Percentiles rank a stretch among this genome's conserved stretches.
These are phyloP conservation scores for Pelargonium australe DNA, from an alignment of 441 rosid species.

Conservation along the genomic window DNA sequence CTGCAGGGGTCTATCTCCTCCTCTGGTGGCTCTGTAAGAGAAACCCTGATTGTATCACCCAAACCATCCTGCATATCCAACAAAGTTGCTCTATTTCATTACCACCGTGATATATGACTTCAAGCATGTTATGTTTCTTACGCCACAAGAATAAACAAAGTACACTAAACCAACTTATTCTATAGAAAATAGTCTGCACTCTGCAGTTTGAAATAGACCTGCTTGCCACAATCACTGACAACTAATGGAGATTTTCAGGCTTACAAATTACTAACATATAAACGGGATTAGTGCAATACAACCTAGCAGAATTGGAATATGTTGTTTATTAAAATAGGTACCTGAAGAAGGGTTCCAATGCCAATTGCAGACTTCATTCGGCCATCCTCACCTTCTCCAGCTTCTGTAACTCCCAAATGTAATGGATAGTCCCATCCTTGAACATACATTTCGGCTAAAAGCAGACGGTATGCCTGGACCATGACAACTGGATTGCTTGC, in stretches of 20 bases:
- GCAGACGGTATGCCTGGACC: conserved; percentile 97
- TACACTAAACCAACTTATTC: too few relatives aligned
- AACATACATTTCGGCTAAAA: conserved; percentile 89
- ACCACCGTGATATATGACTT: conserved; percentile 1
- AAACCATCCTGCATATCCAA: conserved; percentile 71
- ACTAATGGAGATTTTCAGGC: too few relatives aligned
- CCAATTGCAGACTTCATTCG: conserved; percentile 99
- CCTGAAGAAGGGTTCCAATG: conserved; percentile 94
- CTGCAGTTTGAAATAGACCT: too few relatives aligned
- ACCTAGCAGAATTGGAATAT: conserved; percentile 1
- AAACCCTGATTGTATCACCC: conserved; percentile 95
- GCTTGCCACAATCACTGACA: too few relatives aligned
- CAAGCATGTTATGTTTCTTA: background rate
- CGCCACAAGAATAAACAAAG: too few relatives aligned
- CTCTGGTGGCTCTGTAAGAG: conserved; percentile 90
- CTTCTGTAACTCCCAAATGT: conserved; percentile 97
- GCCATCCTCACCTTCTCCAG: conserved; percentile 99
- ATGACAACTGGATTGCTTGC: conserved; percentile 97
- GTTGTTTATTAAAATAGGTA: conserved; percentile 21
- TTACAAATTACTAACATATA: too few relatives aligned
- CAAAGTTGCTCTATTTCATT: conserved; percentile 9
- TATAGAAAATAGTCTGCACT: too few relatives aligned
- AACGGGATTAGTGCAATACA: background rate
- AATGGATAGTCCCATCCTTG: conserved; percentile 96
- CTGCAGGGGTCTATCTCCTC: conserved; percentile 94